Conservation (phyloP, 1,284 basidiomycete genomes). For the Microstroma glucosiphilum region DNA sequence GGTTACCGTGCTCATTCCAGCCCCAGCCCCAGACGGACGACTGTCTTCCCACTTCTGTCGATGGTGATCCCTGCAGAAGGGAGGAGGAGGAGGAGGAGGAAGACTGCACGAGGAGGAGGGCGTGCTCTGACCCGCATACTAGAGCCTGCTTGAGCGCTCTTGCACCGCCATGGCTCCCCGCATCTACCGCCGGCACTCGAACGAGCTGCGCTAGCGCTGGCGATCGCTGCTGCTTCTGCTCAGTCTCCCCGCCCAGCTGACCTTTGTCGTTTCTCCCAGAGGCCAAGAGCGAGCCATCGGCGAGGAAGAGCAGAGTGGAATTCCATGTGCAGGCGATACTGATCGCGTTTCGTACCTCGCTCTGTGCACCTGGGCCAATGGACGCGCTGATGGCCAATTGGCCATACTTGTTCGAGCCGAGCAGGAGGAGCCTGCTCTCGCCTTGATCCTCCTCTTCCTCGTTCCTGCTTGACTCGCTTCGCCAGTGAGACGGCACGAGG, state of each 20-base stretch:
- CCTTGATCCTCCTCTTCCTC: slow-evolving; percentile 1
- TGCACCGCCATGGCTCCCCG: background rate
- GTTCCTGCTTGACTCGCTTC: background rate
- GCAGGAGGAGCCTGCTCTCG: slow-evolving; percentile 1
- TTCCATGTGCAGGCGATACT: slow-evolving; percentile 4
- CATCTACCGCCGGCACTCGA: no score
- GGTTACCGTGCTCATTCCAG: slow-evolving; percentile 16
- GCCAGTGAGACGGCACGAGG: slow-evolving; percentile 2
- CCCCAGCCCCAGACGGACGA: slow-evolving; percentile 12
- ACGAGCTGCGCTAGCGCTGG: no score
- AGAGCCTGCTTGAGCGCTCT: background rate
- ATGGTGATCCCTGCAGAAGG: background rate
- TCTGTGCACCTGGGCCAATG: no score
- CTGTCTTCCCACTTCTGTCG: slow-evolving; percentile 1
- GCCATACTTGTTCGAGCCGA: slow-evolving; percentile 8
- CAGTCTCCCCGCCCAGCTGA: background rate
- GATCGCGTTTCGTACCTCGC: background rate
- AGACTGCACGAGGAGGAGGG: background rate
- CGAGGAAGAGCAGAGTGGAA: background rate
- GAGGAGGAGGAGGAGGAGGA: background rate
- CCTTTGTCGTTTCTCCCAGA: slow-evolving; percentile 3
- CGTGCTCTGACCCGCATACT: slow-evolving; percentile 11
- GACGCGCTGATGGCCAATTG: slow-evolving; percentile 6
- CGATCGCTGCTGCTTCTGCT: no score
- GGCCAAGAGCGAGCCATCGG: background rate